A percentile compares a stretch with the other conserved stretches of the same genome.
phyloP scores from a whole-genome alignment of 2,329 filamentous ascomycete genomes.

The Fusarium sp. region DNA sequence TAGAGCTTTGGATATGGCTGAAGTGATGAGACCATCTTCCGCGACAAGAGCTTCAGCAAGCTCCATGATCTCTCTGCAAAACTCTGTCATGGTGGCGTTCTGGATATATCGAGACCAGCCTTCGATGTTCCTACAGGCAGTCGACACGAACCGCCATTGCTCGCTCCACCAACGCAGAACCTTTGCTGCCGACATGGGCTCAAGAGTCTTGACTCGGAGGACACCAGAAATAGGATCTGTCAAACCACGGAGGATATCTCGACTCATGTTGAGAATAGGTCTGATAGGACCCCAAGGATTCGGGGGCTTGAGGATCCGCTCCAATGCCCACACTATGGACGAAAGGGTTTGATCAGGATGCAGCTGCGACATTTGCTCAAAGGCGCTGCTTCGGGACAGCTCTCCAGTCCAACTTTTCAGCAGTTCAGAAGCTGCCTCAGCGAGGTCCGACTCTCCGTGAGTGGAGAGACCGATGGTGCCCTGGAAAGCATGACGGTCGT shows the following conservation, averaged over 20 bases:
- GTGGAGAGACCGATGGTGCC: constrained; percentile 84
- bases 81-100: constrained; percentile 85
- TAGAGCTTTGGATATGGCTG: constrained; percentile 64
- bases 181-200: constrained; percentile 70
- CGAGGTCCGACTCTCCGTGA: constrained; percentile 82
- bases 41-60: constrained; percentile 88
- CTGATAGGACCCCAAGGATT: constrained; percentile 68
- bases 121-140: constrained; percentile 86
- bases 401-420: constrained; percentile 85
- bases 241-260: constrained; percentile 67
- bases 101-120: constrained; percentile 83
- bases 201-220: constrained; percentile 66
- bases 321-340: constrained; percentile 57
- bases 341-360: constrained; percentile 55
- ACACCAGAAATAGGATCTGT: constrained; percentile 68
- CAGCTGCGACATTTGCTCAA: constrained; percentile 54
- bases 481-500: constrained; percentile 74
- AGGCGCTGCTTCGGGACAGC: constrained; percentile 56
- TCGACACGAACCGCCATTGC: constrained; percentile 84
- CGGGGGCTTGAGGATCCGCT: constrained; percentile 50
- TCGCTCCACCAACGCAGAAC: constrained; percentile 85
- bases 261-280: constrained; percentile 67
- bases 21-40: constrained; percentile 85
- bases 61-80: constrained; percentile 95
- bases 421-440: constrained; percentile 82